phyloP scores from a whole-genome alignment of 1,139 yeast genomes.

The Saccharomyces hybrid region DNA sequence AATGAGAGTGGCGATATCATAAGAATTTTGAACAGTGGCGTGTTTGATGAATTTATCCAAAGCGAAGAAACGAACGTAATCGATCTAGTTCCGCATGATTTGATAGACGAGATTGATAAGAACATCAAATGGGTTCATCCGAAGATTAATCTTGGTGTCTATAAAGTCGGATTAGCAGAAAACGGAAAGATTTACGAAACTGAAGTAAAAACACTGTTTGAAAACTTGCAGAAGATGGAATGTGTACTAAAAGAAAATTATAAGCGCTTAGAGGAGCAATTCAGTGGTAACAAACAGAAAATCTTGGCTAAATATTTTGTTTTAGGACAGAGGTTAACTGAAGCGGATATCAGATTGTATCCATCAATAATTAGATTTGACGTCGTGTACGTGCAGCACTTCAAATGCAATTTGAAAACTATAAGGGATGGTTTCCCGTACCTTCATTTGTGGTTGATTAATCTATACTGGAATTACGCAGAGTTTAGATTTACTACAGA shows the following conservation, averaged over 20 bases:
- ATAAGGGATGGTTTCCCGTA: slow-evolving; percentile 71
- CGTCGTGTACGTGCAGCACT: slow-evolving; percentile 82
- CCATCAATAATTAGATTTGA: slow-evolving; percentile 43
- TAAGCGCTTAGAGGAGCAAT: slow-evolving; percentile 2
- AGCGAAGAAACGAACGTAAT: slow-evolving; percentile 3
- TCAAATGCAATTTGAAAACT: slow-evolving; percentile 67
- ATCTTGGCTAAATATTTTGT: slow-evolving; percentile 27
- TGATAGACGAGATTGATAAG: slow-evolving; percentile 4
- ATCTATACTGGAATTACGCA: slow-evolving; percentile 72
- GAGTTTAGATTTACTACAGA: slow-evolving; percentile 71
- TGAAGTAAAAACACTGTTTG: slow-evolving; percentile 3
- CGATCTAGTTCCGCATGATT: slow-evolving; percentile 9
- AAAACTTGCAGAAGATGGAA: slow-evolving; percentile 7
- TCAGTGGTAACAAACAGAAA: slow-evolving; percentile 9
- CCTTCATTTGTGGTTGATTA: slow-evolving; percentile 67
- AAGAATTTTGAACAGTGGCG: slow-evolving; percentile 8
- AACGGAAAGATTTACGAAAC: slow-evolving; percentile 8
- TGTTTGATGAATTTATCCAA: slow-evolving; percentile 7
- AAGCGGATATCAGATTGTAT: slow-evolving; percentile 76
- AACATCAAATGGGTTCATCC: slow-evolving; percentile 10
- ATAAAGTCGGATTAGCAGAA: slow-evolving; percentile 7
- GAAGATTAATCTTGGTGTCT: slow-evolving; percentile 9
- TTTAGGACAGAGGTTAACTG: slow-evolving; percentile 61
- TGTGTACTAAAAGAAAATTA: slow-evolving; percentile 3
- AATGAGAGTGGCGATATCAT: slow-evolving; percentile 12